These are phyloP conservation scores for Leishmania mexicana DNA, from an alignment of 208 protist genomes.

Conservation along the genomic window DNA sequence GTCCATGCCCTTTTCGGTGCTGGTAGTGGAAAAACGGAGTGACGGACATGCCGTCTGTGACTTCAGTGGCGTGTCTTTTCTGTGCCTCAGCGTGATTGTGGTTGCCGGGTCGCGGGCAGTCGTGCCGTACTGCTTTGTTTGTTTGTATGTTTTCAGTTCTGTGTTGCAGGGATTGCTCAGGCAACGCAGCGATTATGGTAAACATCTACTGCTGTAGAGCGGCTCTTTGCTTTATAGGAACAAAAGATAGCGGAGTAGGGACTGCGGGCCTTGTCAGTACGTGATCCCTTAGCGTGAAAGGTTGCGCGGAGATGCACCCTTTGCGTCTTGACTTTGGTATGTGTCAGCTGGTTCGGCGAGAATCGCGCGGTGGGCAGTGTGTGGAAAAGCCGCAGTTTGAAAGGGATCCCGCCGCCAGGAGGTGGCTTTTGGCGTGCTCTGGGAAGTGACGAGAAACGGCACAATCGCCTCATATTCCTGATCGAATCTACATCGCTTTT, in stretches of 20 bases:
- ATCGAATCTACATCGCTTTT: neutral
- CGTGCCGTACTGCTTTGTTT: neutral
- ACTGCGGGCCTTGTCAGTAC: neutral
- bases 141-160: neutral
- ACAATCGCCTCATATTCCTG: neutral
- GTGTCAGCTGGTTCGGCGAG: neutral
- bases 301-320: neutral
- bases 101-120: accelerated
- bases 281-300: neutral
- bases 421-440: neutral
- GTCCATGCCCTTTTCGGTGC: conserved; percentile 20
- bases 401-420: too few species aligned
- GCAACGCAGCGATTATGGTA: neutral
- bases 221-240: neutral
- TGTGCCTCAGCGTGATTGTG: neutral
- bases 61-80: neutral
- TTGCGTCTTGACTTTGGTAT: neutral
- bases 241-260: too few species aligned
- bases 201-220: neutral
- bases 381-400: neutral
- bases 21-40: neutral
- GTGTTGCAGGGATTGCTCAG: neutral
- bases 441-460: neutral
- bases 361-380: neutral
- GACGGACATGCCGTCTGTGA: neutral